Conservation (phyloP, 768 basidiomycete genomes). For the Cyclocybe aegerita region DNA sequence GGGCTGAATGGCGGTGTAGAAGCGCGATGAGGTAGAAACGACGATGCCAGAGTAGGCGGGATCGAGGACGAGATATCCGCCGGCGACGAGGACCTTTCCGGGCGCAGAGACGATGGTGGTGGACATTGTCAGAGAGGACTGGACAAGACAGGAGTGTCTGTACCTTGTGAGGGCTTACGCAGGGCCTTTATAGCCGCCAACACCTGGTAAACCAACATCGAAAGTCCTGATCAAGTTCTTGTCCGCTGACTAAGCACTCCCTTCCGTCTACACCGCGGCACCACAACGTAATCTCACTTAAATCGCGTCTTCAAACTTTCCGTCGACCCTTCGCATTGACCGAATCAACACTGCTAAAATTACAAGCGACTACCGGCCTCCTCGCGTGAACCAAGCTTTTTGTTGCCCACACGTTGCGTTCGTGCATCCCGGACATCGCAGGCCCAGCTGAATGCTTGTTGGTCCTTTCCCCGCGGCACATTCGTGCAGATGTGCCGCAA, state of each 20-base stretch:
- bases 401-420: constrained; percentile 85
- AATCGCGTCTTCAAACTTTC: constrained; percentile 11
- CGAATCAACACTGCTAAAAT: constrained; percentile 11
- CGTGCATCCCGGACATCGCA: constrained; percentile 93
- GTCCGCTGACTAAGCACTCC: constrained; percentile 15
- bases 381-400: constrained; percentile 87
- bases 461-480: constrained; percentile 59
- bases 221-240: no score
- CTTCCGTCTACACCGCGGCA: constrained; percentile 9
- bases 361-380: constrained; percentile 48
- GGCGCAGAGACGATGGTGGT: constrained; percentile 84
- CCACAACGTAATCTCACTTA: constrained; percentile 16
- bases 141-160: constrained; percentile 8
- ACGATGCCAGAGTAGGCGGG: constrained; percentile 82
- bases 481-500: constrained; percentile 72
- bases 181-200: constrained; percentile 7
- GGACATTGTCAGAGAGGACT: constrained; percentile 32
- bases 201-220: no score
- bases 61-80: constrained; percentile 97
- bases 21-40: constrained; percentile 90
- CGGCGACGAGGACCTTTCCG: constrained; percentile 93
- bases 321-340: constrained; percentile 4
- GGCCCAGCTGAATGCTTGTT: constrained; percentile 73
- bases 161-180: no score
- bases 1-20: constrained; percentile 76